phyloP scores from a whole-genome alignment of 225 moss, liverwort and hornwort species.

The Physcomitrellopsis africana region DNA sequence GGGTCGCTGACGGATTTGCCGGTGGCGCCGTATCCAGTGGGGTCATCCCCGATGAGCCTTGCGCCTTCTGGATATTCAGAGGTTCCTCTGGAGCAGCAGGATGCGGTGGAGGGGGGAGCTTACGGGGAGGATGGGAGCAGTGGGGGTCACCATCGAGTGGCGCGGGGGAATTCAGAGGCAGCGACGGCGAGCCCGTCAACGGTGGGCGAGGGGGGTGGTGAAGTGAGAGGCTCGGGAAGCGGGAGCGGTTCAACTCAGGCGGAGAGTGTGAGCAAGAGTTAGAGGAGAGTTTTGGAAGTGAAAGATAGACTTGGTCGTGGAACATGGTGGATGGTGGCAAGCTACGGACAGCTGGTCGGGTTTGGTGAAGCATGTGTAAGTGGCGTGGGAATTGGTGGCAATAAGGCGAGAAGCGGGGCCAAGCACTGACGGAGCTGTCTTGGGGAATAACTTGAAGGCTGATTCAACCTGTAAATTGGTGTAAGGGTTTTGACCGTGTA shows the following conservation, averaged over 20 bases:
- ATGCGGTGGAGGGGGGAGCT: slow-evolving; percentile 63
- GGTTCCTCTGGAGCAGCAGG: slow-evolving; percentile 60
- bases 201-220: slow-evolving; percentile 42
- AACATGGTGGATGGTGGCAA: slow-evolving; percentile 35
- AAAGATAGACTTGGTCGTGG: slow-evolving; percentile 56
- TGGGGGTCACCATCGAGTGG: slow-evolving; percentile 57
- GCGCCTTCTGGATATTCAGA: slow-evolving; percentile 77
- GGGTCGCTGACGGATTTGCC: slow-evolving; percentile 95
- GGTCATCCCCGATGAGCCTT: slow-evolving; percentile 64
- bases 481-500: slow-evolving; percentile 60
- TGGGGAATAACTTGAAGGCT: slow-evolving; percentile 60
- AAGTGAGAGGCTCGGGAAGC: slow-evolving; percentile 52
- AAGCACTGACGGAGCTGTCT: slow-evolving; percentile 54
- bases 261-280: slow-evolving; percentile 82
- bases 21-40: slow-evolving; percentile 88
- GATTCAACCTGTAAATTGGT: slow-evolving; percentile 83
- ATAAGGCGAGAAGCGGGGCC: slow-evolving; percentile 72
- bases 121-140: slow-evolving; percentile 68
- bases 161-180: slow-evolving; percentile 60
- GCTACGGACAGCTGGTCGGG: slow-evolving; percentile 52
- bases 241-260: slow-evolving; percentile 61
- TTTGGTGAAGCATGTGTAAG: slow-evolving; percentile 56
- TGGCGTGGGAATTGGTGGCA: slow-evolving; percentile 72
- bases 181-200: slow-evolving; percentile 53
- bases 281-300: slow-evolving; percentile 38